phyloP scores from a whole-genome alignment of 352 stramenopile species.

The Pythium utonaiense region DNA sequence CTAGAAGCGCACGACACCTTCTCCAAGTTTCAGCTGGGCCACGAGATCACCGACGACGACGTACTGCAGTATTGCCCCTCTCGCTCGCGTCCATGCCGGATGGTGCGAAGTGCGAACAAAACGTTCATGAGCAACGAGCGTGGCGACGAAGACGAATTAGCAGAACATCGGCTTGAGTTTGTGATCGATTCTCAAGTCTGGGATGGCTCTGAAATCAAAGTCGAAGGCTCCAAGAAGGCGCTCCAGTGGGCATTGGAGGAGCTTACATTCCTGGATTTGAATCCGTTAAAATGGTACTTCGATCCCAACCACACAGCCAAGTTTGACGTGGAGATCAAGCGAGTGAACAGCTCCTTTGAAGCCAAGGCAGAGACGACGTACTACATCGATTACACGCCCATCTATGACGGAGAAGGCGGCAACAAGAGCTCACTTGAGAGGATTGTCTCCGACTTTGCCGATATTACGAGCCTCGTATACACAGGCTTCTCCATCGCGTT shows the following conservation, averaged over 20 bases:
- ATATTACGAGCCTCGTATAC: conserved; percentile 28
- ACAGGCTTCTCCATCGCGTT: conserved; percentile 26
- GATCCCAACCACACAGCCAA: conserved; percentile 20
- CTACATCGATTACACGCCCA: conserved; percentile 25
- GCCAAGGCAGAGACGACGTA: conserved; percentile 25
- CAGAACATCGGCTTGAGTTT: conserved; percentile 22
- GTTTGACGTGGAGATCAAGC: conserved; percentile 48
- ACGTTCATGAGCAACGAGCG: conserved; percentile 25
- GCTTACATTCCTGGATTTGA: conserved; percentile 39
- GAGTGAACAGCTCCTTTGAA: conserved; percentile 15
- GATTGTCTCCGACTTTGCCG: conserved; percentile 27
- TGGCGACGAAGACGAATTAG: conserved; percentile 12
- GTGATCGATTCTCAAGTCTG: conserved; percentile 28
- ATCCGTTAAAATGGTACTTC: conserved; percentile 15
- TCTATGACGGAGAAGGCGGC: conserved; percentile 4
- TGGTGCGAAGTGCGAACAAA: conserved; percentile 32
- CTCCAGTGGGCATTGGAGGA: conserved; percentile 31
- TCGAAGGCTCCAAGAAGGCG: conserved; percentile 38
- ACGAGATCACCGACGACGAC: conserved; percentile 45
- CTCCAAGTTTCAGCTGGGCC: conserved; percentile 41
- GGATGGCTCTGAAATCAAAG: conserved; percentile 35
- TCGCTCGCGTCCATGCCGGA: conserved; percentile 39
- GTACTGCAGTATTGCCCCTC: conserved; percentile 45
- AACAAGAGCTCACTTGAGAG: conserved; percentile 18
- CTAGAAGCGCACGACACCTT: conserved; percentile 36